These are phyloP conservation scores for Colletotrichum eleusines DNA, from an alignment of 2,329 filamentous ascomycete genomes.

Conservation along the genomic window DNA sequence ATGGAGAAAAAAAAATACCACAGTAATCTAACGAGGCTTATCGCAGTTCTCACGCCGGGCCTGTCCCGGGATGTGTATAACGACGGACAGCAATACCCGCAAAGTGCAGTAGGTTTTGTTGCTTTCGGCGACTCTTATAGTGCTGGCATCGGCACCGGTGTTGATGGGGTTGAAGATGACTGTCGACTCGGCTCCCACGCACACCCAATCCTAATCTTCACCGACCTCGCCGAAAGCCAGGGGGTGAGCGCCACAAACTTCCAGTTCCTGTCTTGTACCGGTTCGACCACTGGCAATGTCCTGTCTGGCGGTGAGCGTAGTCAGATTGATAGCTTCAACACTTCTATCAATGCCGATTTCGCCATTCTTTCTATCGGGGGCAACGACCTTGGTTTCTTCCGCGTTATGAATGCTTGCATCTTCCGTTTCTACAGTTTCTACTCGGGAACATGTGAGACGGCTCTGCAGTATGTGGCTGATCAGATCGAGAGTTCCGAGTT, in stretches of 20 bases:
- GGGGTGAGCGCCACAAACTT: conserved; percentile 49
- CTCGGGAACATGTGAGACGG: conserved; percentile 58
- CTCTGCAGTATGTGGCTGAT: conserved; percentile 52
- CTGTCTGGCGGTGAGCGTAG: conserved; percentile 52
- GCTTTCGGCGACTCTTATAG: conserved; percentile 62
- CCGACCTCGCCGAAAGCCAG: conserved; percentile 50
- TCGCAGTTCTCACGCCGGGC: conserved; percentile 8
- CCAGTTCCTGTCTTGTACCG: conserved; percentile 62
- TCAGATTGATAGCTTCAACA: conserved; percentile 58
- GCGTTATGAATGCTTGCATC: conserved; percentile 63
- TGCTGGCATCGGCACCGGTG: conserved; percentile 60
- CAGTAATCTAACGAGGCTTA: conserved; percentile 6
- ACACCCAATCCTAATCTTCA: conserved; percentile 56
- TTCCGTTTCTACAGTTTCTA: conserved; percentile 64
- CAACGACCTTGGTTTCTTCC: conserved; percentile 63
- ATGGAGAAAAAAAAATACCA: background rate
- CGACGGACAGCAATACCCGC: background rate
- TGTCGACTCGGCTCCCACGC: conserved; percentile 58
- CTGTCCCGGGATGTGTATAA: background rate
- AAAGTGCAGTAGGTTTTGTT: conserved; percentile 48
- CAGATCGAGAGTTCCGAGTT: conserved; percentile 53
- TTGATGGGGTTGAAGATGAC: conserved; percentile 55
- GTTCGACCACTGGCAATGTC: conserved; percentile 56
- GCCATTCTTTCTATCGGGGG: conserved; percentile 61
- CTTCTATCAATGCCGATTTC: conserved; percentile 54